These are phyloP conservation scores for Tulasnella sp. DNA, from an alignment of 768 basidiomycete genomes.

Conservation along the genomic window DNA sequence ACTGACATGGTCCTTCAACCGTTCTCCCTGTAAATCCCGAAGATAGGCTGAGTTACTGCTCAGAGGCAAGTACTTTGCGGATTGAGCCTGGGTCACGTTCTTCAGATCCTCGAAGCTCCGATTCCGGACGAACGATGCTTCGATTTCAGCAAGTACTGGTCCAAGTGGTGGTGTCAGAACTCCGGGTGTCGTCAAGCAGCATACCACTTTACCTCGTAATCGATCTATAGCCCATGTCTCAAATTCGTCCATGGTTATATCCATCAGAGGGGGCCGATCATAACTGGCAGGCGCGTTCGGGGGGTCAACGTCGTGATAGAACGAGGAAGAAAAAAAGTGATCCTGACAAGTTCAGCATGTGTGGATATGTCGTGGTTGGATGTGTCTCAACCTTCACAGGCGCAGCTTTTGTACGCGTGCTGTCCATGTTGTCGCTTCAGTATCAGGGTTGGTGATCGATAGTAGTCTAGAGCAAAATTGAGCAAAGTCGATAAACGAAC, in stretches of 20 bases:
- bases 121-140: constrained; percentile 76
- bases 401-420: too few species aligned
- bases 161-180: not conserved
- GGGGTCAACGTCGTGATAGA: constrained; percentile 10
- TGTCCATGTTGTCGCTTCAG: too few species aligned
- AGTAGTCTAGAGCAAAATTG: too few species aligned
- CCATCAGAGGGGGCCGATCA: constrained; percentile 66
- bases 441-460: too few species aligned
- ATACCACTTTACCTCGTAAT: constrained; percentile 36
- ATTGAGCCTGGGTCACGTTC: constrained; percentile 46
- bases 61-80: constrained; percentile 65
- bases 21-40: constrained; percentile 43
- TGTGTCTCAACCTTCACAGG: not conserved
- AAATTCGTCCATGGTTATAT: constrained; percentile 91
- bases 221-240: constrained; percentile 82
- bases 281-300: constrained; percentile 46
- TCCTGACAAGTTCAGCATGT: constrained; percentile 52
- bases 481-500: too few species aligned
- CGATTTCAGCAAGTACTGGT: constrained; percentile 72
- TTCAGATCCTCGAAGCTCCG: constrained; percentile 67
- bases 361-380: constrained; percentile 17
- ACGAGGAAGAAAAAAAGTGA: constrained; percentile 20
- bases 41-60: constrained; percentile 37
- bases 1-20: constrained; percentile 73
- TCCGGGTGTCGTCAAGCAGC: not conserved